phyloP scores from a whole-genome alignment of 345 rosid genomes.

The Laguncularia racemosa region DNA sequence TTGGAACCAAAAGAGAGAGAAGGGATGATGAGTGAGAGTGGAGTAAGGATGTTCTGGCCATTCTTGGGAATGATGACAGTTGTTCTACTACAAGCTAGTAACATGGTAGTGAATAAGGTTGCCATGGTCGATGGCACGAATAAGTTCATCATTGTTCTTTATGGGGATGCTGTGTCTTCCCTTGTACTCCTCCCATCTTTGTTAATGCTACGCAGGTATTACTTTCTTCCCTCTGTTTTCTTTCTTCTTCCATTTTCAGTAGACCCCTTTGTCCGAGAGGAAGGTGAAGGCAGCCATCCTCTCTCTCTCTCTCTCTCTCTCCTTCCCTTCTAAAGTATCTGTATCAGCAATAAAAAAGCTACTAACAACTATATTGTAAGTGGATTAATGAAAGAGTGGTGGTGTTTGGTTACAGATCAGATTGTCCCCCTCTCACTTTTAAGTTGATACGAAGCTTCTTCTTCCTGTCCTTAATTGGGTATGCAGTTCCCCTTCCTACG shows the following conservation, averaged over 20 bases:
- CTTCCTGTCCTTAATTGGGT: constrained; percentile 42
- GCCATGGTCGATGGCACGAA: constrained; percentile 40
- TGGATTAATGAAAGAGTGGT: background rate
- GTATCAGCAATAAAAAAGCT: no score
- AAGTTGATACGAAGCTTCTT: constrained; percentile 28
- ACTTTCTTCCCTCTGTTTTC: background rate
- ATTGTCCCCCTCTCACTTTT: constrained; percentile 16
- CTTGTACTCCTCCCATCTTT: constrained; percentile 38
- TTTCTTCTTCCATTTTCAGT: background rate
- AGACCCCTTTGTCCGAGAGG: no score
- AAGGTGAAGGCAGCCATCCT: no score
- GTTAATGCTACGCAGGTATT: constrained; percentile 34
- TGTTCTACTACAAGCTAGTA: constrained; percentile 21
- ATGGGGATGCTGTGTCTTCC: constrained; percentile 29
- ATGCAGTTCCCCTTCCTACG: background rate
- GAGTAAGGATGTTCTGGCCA: constrained; percentile 2
- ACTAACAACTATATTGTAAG: no score
- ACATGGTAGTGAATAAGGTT: constrained; percentile 26
- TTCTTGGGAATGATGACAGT: constrained; percentile 38
- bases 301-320: no score
- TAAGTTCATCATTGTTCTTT: constrained; percentile 35
- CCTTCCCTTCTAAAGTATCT: no score
- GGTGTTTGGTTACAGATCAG: background rate
- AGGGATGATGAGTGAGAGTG: constrained; percentile 3
- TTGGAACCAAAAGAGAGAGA: background rate